Evolutionary conservation across 192 early-diverging fungal species (phyloP).

Genomic region (Obelidium mucronatum): DNA sequence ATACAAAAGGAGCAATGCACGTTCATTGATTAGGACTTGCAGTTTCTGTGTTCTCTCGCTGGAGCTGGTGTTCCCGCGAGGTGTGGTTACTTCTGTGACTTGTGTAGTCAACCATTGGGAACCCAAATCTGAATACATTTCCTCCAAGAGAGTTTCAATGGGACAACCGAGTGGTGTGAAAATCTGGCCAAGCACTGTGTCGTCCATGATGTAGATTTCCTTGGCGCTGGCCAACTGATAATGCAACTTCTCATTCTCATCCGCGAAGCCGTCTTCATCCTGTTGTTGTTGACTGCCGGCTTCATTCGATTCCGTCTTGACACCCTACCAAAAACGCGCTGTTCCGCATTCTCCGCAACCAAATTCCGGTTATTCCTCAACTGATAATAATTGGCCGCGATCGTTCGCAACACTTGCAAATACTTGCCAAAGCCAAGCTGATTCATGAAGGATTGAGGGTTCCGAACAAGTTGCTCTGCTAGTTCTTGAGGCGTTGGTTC

Average conservation of each 20-base stretch:
- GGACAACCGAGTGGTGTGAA: slow-evolving; percentile 79
- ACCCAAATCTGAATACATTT: slow-evolving; percentile 66
- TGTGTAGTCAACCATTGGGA: slow-evolving; percentile 69
- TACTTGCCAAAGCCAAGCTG: slow-evolving; percentile 70
- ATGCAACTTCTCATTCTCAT: slow-evolving; percentile 48
- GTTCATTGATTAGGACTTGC: slow-evolving; percentile 71
- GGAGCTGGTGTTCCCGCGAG: slow-evolving; percentile 52
- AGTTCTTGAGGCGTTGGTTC: slow-evolving; percentile 80
- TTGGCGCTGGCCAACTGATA: slow-evolving; percentile 71
- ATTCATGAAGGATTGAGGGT: slow-evolving; percentile 64
- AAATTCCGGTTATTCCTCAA: slow-evolving; percentile 50
- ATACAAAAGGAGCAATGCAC: slow-evolving; percentile 80
- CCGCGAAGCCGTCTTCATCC: slow-evolving; percentile 22
- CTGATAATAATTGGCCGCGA: slow-evolving; percentile 71
- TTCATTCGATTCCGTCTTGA: slow-evolving; percentile 45
- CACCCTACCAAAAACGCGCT: slow-evolving; percentile 73
- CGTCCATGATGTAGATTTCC: slow-evolving; percentile 83
- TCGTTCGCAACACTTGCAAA: slow-evolving; percentile 69
- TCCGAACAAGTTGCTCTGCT: slow-evolving; percentile 66
- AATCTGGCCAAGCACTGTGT: slow-evolving; percentile 71
- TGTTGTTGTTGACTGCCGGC: no score
- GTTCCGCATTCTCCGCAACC: slow-evolving; percentile 62
- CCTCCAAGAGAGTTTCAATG: slow-evolving; percentile 74
- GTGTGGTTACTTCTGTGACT: slow-evolving; percentile 61
- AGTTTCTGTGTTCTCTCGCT: slow-evolving; percentile 59